These are phyloP conservation scores for Hymenoscyphus albidus DNA, from an alignment of 2,329 filamentous ascomycete species.

Conservation along the genomic window DNA sequence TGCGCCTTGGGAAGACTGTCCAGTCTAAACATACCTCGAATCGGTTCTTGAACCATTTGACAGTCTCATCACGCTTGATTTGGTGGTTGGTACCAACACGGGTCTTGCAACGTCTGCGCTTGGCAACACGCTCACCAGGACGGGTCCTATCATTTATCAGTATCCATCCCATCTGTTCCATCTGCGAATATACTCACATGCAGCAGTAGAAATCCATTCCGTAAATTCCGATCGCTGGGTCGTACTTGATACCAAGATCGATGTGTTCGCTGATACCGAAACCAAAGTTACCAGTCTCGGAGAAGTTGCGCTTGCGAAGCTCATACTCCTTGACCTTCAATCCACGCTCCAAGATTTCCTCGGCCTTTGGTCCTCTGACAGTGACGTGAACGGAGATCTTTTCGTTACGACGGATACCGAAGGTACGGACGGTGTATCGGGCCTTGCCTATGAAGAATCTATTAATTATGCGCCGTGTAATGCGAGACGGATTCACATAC, in stretches of 20 bases:
- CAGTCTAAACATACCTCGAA: slow-evolving; percentile 27
- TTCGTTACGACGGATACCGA: slow-evolving; percentile 99
- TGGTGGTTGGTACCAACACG: slow-evolving; percentile 83
- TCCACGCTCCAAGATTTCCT: slow-evolving; percentile 99
- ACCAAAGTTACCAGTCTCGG: slow-evolving; percentile 98
- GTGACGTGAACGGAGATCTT: slow-evolving; percentile 99
- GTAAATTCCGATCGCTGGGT: slow-evolving; percentile 97
- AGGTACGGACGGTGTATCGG: slow-evolving; percentile 99
- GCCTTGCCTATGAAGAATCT: slow-evolving; percentile 72
- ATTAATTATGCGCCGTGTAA: slow-evolving; percentile 24
- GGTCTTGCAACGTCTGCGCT: slow-evolving; percentile 86
- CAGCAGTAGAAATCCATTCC: slow-evolving; percentile 99
- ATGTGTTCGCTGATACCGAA: slow-evolving; percentile 99
- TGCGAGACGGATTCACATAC: slow-evolving; percentile 49
- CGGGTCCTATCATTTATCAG: slow-evolving; percentile 61
- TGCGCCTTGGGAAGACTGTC: too few relatives aligned
- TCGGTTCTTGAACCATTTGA: slow-evolving; percentile 88
- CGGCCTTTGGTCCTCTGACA: slow-evolving; percentile 97
- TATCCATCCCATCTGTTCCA: not conserved
- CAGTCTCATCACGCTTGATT: slow-evolving; percentile 90
- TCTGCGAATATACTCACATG: slow-evolving; percentile 62
- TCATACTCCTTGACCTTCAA: slow-evolving; percentile 99
- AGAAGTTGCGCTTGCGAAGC: slow-evolving; percentile 99
- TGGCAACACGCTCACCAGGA: slow-evolving; percentile 95
- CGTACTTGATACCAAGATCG: slow-evolving; percentile 99